phyloP scores from a whole-genome alignment of 495 filamentous ascomycete species.

The Stereocaulon alpinum region DNA sequence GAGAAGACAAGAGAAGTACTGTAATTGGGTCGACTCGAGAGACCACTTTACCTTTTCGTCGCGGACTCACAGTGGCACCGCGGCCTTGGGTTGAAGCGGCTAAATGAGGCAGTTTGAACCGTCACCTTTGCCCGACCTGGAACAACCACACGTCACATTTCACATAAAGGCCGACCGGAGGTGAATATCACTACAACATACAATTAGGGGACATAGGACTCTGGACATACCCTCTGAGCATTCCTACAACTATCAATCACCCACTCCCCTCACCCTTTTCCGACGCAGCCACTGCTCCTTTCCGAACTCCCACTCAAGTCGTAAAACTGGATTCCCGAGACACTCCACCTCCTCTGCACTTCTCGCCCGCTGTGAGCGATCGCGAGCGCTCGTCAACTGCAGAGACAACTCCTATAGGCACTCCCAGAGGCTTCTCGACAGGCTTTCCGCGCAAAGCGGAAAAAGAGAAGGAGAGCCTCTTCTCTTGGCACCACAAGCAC shows the following conservation, averaged over 20 bases:
- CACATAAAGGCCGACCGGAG: neutral
- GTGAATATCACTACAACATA: neutral
- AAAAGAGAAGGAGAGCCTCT: constrained; percentile 32
- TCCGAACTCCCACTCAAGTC: constrained; percentile 6
- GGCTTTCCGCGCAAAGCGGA: constrained; percentile 33
- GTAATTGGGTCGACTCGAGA: constrained; percentile 2
- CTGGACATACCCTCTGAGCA: neutral
- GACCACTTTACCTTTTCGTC: neutral
- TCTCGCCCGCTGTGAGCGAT: constrained; percentile 33
- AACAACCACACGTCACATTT: constrained; percentile 7
- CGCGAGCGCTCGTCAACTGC: constrained; percentile 33
- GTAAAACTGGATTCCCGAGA: constrained; percentile 41
- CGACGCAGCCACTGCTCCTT: constrained; percentile 9
- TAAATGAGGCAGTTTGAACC: neutral
- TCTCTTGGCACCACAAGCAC: constrained; percentile 32
- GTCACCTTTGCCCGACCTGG: constrained; percentile 3
- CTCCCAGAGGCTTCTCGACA: constrained; percentile 36
- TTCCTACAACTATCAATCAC: neutral
- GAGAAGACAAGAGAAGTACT: neutral
- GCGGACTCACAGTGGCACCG: constrained; percentile 5
- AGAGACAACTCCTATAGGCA: constrained; percentile 36
- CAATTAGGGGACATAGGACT: neutral
- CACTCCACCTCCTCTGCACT: constrained; percentile 32
- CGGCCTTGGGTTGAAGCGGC: constrained; percentile 3
- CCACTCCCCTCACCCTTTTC: neutral